Evolutionary conservation across 768 basidiomycete species (phyloP).

Genomic region (Serendipita indica): DNA sequence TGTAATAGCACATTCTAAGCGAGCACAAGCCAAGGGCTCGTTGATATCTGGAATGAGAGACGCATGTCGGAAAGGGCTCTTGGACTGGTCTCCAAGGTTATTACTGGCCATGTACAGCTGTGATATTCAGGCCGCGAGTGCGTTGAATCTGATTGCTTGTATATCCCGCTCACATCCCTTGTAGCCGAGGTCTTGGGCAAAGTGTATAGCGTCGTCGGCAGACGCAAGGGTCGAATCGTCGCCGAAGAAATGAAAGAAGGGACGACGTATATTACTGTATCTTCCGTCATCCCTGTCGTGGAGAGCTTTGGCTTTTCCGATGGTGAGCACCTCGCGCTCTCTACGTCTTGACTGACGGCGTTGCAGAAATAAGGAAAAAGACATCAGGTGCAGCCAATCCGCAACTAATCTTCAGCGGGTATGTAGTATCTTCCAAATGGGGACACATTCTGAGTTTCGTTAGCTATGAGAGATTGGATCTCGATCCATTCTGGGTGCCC

Average conservation of each 20-base stretch:
- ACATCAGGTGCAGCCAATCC: slow-evolving; percentile 97
- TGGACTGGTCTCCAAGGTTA: slow-evolving; percentile 96
- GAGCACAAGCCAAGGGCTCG: slow-evolving; percentile 79
- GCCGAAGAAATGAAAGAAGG: slow-evolving; percentile 99
- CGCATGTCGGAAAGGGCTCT: slow-evolving; percentile 71
- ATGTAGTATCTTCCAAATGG: slow-evolving; percentile 19
- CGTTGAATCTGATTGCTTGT: slow-evolving; percentile 23
- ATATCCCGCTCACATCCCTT: slow-evolving; percentile 6
- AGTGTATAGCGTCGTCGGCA: slow-evolving; percentile 89
- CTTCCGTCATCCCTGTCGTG: slow-evolving; percentile 82
- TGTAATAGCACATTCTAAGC: slow-evolving; percentile 54
- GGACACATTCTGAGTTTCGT: slow-evolving; percentile 15
- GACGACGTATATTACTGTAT: slow-evolving; percentile 84
- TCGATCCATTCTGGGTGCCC: slow-evolving; percentile 96
- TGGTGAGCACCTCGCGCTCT: slow-evolving; percentile 35
- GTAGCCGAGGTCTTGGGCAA: slow-evolving; percentile 93
- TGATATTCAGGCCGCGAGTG: slow-evolving; percentile 95
- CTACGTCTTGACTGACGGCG: slow-evolving; percentile 11
- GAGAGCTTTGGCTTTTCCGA: slow-evolving; percentile 97
- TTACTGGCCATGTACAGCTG: slow-evolving; percentile 98
- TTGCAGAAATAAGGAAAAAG: slow-evolving; percentile 78
- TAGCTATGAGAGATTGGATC: slow-evolving; percentile 84
- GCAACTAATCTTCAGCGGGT: slow-evolving; percentile 93
- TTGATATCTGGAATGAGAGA: slow-evolving; percentile 81
- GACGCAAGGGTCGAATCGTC: slow-evolving; percentile 79